Percentiles rank a stretch among this genome's conserved stretches.
Evolutionary conservation across 164 flowering plant species (phyloP).

Genomic region (Tetrastigma voinierianum): DNA sequence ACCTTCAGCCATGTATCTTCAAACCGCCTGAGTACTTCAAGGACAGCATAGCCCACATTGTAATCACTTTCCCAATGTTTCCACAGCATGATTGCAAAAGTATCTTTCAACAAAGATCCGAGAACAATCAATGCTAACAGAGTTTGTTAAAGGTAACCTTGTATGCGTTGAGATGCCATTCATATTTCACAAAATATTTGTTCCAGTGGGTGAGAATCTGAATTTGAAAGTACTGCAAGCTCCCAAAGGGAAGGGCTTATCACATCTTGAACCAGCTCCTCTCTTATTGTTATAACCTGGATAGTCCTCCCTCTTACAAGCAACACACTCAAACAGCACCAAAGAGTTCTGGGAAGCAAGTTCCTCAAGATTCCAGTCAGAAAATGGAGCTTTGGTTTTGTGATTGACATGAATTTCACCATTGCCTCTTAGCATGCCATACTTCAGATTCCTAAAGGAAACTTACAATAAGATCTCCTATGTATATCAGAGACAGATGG

Average conservation of each 20-base stretch:
- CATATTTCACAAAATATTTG: too few relatives aligned
- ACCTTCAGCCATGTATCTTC: not conserved
- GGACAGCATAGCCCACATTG: not conserved
- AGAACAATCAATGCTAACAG: too few relatives aligned
- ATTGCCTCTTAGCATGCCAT: constrained; percentile 37
- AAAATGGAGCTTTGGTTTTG: constrained; percentile 45
- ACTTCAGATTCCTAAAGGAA: constrained; percentile 44
- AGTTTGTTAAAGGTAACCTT: too few relatives aligned
- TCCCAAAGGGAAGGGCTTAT: constrained; percentile 36
- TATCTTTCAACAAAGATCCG: not conserved
- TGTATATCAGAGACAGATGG: constrained; percentile 10
- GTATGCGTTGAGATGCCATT: too few relatives aligned
- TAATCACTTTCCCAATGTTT: not conserved
- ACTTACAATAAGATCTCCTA: constrained; percentile 23
- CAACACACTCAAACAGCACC: constrained; percentile 23
- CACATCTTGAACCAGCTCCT: too few relatives aligned
- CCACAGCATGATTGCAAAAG: not conserved
- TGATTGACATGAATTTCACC: constrained; percentile 68
- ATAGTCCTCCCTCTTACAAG: constrained; percentile 28
- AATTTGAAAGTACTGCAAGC: constrained; percentile 35
- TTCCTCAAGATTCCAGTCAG: constrained; percentile 45
- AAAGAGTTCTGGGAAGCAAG: constrained; percentile 32
- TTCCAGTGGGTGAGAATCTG: not conserved
- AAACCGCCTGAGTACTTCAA: not conserved
- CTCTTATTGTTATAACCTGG: constrained; percentile 52